Percentiles rank a stretch among this genome's conserved stretches.
Evolutionary conservation across 1,284 basidiomycete species (phyloP).

Genomic region (Puccinia triticina): DNA sequence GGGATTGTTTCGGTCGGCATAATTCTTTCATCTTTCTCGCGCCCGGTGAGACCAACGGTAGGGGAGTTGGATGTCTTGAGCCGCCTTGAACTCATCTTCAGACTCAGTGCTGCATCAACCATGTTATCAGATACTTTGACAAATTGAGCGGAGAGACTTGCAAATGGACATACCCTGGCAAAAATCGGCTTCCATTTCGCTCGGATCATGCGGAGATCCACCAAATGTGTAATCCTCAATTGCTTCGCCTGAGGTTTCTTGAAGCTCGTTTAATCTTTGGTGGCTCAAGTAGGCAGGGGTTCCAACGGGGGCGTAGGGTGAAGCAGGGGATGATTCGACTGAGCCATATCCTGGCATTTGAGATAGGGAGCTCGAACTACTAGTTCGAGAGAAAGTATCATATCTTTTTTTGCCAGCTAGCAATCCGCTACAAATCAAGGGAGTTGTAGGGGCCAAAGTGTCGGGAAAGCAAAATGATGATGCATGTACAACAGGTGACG

Average conservation of each 20-base stretch:
- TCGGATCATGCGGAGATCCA: background rate
- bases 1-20: conserved; percentile 1
- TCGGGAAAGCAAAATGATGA: background rate
- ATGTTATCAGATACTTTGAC: background rate
- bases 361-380: conserved; percentile 16
- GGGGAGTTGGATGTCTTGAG: background rate
- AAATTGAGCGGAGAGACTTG: background rate
- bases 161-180: no score
- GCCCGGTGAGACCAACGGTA: background rate
- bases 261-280: conserved; percentile 16
- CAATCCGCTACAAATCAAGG: background rate
- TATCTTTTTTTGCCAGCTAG: background rate
- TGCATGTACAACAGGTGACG: background rate
- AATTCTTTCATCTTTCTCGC: background rate
- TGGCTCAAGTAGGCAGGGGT: background rate
- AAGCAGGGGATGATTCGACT: conserved; percentile 4
- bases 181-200: background rate
- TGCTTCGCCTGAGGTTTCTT: background rate
- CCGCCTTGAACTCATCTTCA: background rate
- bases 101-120: background rate
- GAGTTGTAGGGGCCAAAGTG: background rate
- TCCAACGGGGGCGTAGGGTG: conserved; percentile 12
- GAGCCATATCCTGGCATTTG: conserved; percentile 11
- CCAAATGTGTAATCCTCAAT: background rate
- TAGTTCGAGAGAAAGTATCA: conserved; percentile 5